Conservation (phyloP, 805 yeast genomes). For the Saccharomycopsis fermentans region DNA sequence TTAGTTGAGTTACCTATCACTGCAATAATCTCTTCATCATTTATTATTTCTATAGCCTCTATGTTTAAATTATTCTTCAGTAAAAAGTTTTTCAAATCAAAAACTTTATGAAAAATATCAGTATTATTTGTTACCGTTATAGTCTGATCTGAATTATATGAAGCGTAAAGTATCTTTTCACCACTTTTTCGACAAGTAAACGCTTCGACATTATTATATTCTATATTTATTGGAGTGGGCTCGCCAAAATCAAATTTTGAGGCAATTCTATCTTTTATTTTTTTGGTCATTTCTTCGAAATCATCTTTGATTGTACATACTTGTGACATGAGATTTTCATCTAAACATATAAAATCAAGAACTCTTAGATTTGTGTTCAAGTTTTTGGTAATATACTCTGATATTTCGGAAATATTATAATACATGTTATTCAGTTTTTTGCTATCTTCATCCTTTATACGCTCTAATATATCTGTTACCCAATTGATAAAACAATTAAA, state of each 20-base stretch:
- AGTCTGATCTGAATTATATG: neutral
- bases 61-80: neutral
- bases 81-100: neutral
- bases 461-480: constrained; percentile 26
- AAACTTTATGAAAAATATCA: neutral
- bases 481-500: constrained; percentile 36
- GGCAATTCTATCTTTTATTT: neutral
- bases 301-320: neutral
- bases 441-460: constrained; percentile 23
- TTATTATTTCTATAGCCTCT: neutral
- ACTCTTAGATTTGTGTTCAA: constrained; percentile 19
- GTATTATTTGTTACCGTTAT: neutral
- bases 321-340: neutral
- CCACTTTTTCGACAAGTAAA: neutral
- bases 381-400: constrained; percentile 22
- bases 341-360: neutral
- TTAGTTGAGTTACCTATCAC: neutral
- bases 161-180: neutral
- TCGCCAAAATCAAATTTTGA: neutral
- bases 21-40: neutral
- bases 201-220: neutral
- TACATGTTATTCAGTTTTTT: constrained; percentile 8
- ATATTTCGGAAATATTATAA: constrained; percentile 22
- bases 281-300: neutral
- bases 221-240: neutral